Conservation (phyloP, 495 filamentous ascomycete species). For the Entonaema liquescens region DNA sequence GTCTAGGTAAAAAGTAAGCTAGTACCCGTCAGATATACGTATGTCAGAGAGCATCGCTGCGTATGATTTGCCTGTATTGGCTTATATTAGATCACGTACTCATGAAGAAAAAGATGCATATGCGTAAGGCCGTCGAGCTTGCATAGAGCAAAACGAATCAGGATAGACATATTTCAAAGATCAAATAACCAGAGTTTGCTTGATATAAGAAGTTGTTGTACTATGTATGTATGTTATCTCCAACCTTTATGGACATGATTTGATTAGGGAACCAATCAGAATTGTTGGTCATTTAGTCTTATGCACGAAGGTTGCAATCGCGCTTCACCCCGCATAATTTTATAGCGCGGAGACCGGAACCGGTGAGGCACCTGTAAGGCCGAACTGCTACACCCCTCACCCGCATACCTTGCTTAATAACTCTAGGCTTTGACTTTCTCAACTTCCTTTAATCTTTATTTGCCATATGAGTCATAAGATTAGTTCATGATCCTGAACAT, state of each 20-base stretch:
- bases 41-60: background rate
- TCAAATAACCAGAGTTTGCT: background rate
- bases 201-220: no score
- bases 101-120: background rate
- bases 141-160: slow-evolving; percentile 20
- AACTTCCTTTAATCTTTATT: background rate
- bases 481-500: no score
- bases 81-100: background rate
- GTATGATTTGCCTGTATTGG: background rate
- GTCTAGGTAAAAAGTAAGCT: background rate
- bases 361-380: slow-evolving; percentile 3
- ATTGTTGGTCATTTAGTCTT: slow-evolving; percentile 10
- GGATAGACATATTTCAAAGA: slow-evolving; percentile 12
- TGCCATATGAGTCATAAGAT: no score
- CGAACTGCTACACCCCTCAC: slow-evolving; percentile 4
- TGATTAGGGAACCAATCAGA: slow-evolving; percentile 21
- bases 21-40: background rate
- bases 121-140: background rate
- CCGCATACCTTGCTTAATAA: slow-evolving; percentile 21
- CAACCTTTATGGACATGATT: slow-evolving; percentile 10
- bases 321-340: slow-evolving; percentile 14
- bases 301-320: slow-evolving; percentile 28
- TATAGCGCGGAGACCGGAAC: slow-evolving; percentile 8
- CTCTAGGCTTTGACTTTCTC: background rate
- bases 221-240: slow-evolving; percentile 8